Evolutionary conservation across 768 basidiomycete genomes (phyloP), one percentile per base, ranked within the genome.

Genomic region (Panellus pusillus): DNA sequence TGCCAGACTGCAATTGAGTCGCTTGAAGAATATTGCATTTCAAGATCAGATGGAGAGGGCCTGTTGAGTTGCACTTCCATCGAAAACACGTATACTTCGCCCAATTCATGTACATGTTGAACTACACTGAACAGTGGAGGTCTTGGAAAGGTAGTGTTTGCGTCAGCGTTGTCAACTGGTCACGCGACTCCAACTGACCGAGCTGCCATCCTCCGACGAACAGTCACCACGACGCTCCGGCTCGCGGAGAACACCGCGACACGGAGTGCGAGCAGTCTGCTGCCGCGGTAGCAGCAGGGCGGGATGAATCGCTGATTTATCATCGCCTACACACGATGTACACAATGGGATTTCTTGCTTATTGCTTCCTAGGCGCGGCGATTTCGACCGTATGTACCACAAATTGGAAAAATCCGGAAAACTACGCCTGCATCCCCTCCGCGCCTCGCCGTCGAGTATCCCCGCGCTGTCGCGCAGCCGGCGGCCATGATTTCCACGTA

Each of bases 161-260:
- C n/a, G n/a, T n/a, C n/a, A n/a, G n/a, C n/a, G n/a, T n/a, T n/a
- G n/a, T n/a, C n/a, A n/a, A n/a, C n/a, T n/a, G n/a, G 24, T 24
- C 24, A 24, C 24, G 24, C 24, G 24, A 24, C 24, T 24, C 24
- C 24, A 6, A 24, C 24, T 24, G 24, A 24, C 24, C 56, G 45
- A 52, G 28, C 54, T 27, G 31, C 55, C 46, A n/a, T 55, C 43
- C 27, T 50, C 59, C 17, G 55, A 52, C 51, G 89, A 93, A 70
- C 87, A 86, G 65, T 79, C 66, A 79, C 79, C 27, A 85, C 87
- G 61, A 93, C 92, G 1, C 75, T 93, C 17, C 82, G 87, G 18
- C 79, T 93, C 63, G 93, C 92, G 6, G 83, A 84, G 31, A 84
- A 86, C 50, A 76, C 93, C 61, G 89, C 91, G 1, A 72, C 97